Conservation (phyloP, 345 rosid genomes). For the Salix brachista region DNA sequence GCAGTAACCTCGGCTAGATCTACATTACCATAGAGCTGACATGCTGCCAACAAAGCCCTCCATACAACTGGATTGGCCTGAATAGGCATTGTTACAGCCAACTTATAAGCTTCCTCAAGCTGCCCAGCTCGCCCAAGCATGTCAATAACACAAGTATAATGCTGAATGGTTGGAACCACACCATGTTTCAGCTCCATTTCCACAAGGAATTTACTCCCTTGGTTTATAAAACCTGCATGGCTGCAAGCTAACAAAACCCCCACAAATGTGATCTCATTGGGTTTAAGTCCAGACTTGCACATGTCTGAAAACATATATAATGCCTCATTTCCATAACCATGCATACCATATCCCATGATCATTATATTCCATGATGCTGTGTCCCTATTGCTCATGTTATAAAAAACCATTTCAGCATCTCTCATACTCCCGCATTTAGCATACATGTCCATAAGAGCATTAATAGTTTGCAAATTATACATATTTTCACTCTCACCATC, state of each 20-base stretch:
- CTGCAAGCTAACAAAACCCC: conserved; percentile 58
- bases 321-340: conserved; percentile 50
- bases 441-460: conserved; percentile 57
- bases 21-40: conserved; percentile 40
- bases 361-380: conserved; percentile 65
- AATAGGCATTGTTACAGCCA: conserved; percentile 42
- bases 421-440: conserved; percentile 56
- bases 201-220: conserved; percentile 38
- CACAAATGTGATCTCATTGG: conserved; percentile 57
- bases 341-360: conserved; percentile 56
- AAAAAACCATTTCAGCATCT: conserved; percentile 47
- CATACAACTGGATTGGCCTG: conserved; percentile 45
- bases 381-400: conserved; percentile 39
- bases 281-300: conserved; percentile 34
- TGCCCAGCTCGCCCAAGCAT: conserved; percentile 68
- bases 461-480: conserved; percentile 29
- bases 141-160: conserved; percentile 60
- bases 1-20: conserved; percentile 37
- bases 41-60: conserved; percentile 58
- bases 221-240: conserved; percentile 51
- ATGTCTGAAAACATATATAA: conserved; percentile 45
- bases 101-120: conserved; percentile 52
- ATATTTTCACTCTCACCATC: conserved; percentile 10
- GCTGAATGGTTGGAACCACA: conserved; percentile 53
- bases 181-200: conserved; percentile 42